Evolutionary conservation across 106 monocot genomes (phyloP).

Genomic region (Cymbidium sinense): DNA sequence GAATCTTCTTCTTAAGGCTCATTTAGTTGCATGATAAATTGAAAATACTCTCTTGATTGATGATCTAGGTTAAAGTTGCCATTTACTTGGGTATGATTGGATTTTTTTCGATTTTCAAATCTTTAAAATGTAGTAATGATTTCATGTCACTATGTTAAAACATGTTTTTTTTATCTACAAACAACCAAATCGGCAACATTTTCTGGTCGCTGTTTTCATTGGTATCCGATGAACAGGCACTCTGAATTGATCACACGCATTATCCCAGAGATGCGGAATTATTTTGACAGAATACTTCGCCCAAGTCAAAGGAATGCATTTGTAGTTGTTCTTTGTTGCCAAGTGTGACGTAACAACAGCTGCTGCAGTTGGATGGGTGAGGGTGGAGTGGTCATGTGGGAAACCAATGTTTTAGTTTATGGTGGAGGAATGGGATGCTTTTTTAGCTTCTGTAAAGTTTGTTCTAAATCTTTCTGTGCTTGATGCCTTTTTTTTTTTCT

Average conservation of each 20-base stretch:
- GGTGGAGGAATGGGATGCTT: background rate
- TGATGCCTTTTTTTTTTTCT: background rate
- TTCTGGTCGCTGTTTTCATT: background rate
- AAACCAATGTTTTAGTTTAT: background rate
- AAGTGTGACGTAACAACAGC: background rate
- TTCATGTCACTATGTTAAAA: too few species aligned
- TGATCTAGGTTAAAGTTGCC: too few species aligned
- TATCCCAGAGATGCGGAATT: conserved; percentile 69
- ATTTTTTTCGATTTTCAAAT: too few species aligned
- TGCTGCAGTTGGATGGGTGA: background rate
- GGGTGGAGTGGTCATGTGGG: background rate
- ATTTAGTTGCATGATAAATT: too few species aligned
- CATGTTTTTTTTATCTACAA: too few species aligned
- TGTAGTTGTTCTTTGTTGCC: conserved; percentile 13
- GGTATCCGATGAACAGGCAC: conserved; percentile 31
- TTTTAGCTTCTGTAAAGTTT: background rate
- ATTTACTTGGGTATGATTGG: too few species aligned
- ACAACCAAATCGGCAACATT: too few species aligned
- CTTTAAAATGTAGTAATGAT: too few species aligned
- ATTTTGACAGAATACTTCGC: conserved; percentile 53
- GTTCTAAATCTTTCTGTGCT: background rate
- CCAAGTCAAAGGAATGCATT: conserved; percentile 24
- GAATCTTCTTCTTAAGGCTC: too few species aligned
- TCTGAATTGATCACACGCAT: conserved; percentile 57
- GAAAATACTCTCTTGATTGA: too few species aligned